A percentile compares a stretch with the other conserved stretches of the same genome.
Evolutionary conservation across 345 rosid genomes (phyloP).

Genomic region (Aquilaria malaccensis): DNA sequence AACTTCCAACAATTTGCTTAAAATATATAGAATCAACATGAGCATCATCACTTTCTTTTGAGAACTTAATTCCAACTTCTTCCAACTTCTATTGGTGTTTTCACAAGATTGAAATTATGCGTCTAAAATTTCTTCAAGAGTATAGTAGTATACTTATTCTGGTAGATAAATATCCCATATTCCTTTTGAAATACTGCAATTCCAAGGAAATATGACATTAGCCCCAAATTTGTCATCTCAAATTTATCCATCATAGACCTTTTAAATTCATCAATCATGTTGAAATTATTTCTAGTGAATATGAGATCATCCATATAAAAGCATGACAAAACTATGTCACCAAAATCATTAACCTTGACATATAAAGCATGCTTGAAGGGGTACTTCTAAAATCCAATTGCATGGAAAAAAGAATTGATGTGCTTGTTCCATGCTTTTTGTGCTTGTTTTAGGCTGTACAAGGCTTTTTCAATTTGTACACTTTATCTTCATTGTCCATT

Average conservation of each 20-base stretch:
- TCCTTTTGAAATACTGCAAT: background rate
- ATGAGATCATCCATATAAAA: background rate
- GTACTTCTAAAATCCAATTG: background rate
- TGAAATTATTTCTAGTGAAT: background rate
- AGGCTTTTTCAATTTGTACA: background rate
- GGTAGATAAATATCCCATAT: background rate
- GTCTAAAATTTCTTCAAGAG: constrained; percentile 1
- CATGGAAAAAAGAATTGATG: background rate
- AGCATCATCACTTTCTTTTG: background rate
- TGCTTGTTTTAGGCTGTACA: constrained; percentile 1
- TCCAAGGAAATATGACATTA: constrained; percentile 3
- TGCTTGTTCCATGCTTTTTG: background rate
- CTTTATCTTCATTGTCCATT: background rate
- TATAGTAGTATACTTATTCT: background rate
- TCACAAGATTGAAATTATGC: background rate
- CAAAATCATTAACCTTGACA: background rate
- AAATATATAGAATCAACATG: background rate
- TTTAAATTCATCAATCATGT: background rate
- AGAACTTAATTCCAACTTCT: no score
- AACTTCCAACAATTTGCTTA: background rate
- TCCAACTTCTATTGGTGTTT: background rate
- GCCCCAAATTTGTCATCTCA: background rate
- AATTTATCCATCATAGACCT: background rate
- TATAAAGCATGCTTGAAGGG: background rate
- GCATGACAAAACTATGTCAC: background rate